These are phyloP conservation scores for Colletotrichum noveboracense DNA, from an alignment of 2,329 filamentous ascomycete genomes.

Conservation along the genomic window DNA sequence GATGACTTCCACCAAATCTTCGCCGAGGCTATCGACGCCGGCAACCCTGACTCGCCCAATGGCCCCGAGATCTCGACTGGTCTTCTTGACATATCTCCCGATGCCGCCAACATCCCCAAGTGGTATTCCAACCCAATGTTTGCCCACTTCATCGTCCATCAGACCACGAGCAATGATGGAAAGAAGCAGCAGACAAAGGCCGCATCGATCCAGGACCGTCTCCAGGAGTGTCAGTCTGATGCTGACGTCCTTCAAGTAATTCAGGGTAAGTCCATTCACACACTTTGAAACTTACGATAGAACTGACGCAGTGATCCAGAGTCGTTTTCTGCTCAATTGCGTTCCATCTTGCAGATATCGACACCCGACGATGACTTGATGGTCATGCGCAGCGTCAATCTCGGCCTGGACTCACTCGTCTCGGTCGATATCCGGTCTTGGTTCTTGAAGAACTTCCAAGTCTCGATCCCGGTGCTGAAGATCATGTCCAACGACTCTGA, in stretches of 20 bases:
- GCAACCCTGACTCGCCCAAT: constrained; percentile 25
- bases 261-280: not conserved
- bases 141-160: not conserved
- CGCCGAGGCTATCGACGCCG: constrained; percentile 43
- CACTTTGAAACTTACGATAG: not conserved
- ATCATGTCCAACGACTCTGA: not conserved
- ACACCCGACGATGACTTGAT: constrained; percentile 5
- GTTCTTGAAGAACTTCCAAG: constrained; percentile 48
- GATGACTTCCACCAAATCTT: constrained; percentile 45
- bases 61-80: not conserved
- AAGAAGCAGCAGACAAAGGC: not conserved
- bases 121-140: not conserved
- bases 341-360: constrained; percentile 20
- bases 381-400: constrained; percentile 7
- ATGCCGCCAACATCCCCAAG: not conserved
- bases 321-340: not conserved
- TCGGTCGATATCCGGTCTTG: constrained; percentile 45
- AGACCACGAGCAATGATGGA: not conserved
- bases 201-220: not conserved
- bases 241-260: not conserved
- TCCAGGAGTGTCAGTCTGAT: not conserved
- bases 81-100: not conserved
- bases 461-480: constrained; percentile 48
- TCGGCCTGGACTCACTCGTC: constrained; percentile 31
- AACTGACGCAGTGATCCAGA: not conserved